Base-by-base conservation (phyloP, 805 yeast species). In the Yamadazyma phyllophila region DNA sequence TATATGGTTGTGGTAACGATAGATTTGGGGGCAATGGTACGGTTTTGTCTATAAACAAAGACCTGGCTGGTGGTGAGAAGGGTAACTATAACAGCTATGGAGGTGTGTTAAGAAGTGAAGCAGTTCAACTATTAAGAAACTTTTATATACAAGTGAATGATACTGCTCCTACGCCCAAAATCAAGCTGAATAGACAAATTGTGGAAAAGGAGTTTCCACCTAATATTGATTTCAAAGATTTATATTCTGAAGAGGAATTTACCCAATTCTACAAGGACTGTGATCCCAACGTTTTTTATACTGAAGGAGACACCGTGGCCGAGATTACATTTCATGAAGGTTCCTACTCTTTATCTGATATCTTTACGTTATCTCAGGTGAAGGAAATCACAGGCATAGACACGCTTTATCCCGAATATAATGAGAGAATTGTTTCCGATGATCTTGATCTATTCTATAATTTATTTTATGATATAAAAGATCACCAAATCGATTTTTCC, bases 11-110 rank as follows among this genome's bases (percentile, higher is more conserved):
- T 58, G 94, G 89, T 0, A 94, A 94, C 61, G 98, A 92, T 51
- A 67, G 98, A 38, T 94, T 94, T 67, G 99, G 99, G 0, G 98
- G 99, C 0, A 91, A 91, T 62, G 98, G 98, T 0, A 83, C 96
- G 0, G 94, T 92, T 1, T 63, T 89, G 26, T 66, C 73, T 9
- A 74, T 88, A 1, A 52, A 51, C 45, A 50, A 57, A 44, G 57
- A 59, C 31, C 17, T 16, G 1, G 43, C 45, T 1, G 37, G 46
- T 12, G 43, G 53, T 4, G 50, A 51, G 2, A 53, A 51, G 47
- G 47, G 67, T 42, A 45, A 64, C 45, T 87, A 86, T 59, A 52
- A 58, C 1, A 80, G 85, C 2, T 77, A 77, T 41, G 97, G 98
- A 0, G 97, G 96, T 0, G 69, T 94, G 3, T 67, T 81, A 53